phyloP scores from a whole-genome alignment of 2,329 filamentous ascomycete species.

The Bimuria novae-zelandiae region DNA sequence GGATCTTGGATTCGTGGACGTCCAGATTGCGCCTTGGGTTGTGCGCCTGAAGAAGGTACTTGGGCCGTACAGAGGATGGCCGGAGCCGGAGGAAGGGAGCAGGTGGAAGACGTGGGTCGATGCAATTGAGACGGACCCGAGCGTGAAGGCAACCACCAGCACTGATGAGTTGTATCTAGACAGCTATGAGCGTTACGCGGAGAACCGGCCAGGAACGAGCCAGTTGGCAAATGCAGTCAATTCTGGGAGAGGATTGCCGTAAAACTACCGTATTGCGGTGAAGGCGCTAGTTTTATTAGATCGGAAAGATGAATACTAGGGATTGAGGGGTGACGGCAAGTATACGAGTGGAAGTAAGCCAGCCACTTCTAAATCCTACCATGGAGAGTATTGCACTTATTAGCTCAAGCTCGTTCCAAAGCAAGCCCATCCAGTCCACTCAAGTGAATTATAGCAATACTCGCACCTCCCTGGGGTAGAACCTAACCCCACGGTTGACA shows the following conservation, averaged over 20 bases:
- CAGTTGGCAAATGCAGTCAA: constrained; percentile 65
- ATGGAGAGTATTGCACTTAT: background rate
- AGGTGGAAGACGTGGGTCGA: constrained; percentile 72
- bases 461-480: no score
- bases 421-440: no score
- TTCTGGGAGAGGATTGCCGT: constrained; percentile 59
- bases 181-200: constrained; percentile 67
- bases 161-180: constrained; percentile 68
- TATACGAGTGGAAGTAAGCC: background rate
- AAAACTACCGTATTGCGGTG: constrained; percentile 17
- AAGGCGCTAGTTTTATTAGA: no score
- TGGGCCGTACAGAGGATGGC: constrained; percentile 68
- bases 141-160: constrained; percentile 70
- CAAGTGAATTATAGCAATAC: no score
- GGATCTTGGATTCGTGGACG: constrained; percentile 68
- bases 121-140: constrained; percentile 67
- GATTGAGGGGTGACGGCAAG: background rate
- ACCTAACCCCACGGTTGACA: no score
- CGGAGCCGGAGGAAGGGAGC: constrained; percentile 63
- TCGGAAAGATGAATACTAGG: background rate
- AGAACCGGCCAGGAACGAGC: constrained; percentile 64
- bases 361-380: background rate
- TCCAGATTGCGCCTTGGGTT: constrained; percentile 77
- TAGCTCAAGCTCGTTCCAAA: no score
- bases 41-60: constrained; percentile 70